A percentile compares a stretch with the other conserved stretches of the same genome.
Conservation (phyloP, 139 green algal species). For the Trebouxia sp. region DNA sequence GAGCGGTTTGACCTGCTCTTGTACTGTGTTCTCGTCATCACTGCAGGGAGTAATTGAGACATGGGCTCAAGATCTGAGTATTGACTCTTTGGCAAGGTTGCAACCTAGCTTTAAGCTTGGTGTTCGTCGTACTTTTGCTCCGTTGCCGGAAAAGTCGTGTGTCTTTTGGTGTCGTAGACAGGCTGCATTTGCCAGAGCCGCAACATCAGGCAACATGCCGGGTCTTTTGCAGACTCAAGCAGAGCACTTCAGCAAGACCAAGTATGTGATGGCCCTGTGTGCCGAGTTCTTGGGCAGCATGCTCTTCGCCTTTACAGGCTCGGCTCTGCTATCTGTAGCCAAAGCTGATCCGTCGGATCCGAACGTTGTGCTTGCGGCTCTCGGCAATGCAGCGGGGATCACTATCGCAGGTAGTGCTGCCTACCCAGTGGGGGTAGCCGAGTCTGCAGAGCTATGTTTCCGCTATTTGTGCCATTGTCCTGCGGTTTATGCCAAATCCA, state of each 20-base stretch:
- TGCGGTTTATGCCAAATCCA: too few relatives aligned
- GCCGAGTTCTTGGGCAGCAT: constrained; percentile 47
- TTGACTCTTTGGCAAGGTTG: too few relatives aligned
- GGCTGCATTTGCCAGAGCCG: too few relatives aligned
- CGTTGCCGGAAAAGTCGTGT: too few relatives aligned
- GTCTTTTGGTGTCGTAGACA: too few relatives aligned
- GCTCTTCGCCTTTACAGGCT: constrained; percentile 37
- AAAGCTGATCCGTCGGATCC: background rate
- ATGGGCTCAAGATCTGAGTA: too few relatives aligned
- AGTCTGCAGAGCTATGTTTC: background rate
- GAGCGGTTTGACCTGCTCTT: too few relatives aligned
- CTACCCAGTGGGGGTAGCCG: too few relatives aligned
- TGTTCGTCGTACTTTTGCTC: too few relatives aligned
- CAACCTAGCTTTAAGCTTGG: too few relatives aligned
- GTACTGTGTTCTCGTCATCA: too few relatives aligned
- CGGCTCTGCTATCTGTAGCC: background rate
- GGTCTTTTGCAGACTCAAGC: constrained; percentile 27
- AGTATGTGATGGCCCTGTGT: constrained; percentile 39
- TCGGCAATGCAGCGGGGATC: background rate
- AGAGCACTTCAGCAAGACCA: constrained; percentile 21
- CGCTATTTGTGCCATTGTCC: background rate
- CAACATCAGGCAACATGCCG: constrained; percentile 15
- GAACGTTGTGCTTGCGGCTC: constrained; percentile 25
- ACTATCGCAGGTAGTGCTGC: constrained; percentile 14
- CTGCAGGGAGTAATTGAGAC: too few relatives aligned